These are phyloP conservation scores for Blastobotrys terrestris DNA, from an alignment of 805 yeast species.

Conservation along the genomic window DNA sequence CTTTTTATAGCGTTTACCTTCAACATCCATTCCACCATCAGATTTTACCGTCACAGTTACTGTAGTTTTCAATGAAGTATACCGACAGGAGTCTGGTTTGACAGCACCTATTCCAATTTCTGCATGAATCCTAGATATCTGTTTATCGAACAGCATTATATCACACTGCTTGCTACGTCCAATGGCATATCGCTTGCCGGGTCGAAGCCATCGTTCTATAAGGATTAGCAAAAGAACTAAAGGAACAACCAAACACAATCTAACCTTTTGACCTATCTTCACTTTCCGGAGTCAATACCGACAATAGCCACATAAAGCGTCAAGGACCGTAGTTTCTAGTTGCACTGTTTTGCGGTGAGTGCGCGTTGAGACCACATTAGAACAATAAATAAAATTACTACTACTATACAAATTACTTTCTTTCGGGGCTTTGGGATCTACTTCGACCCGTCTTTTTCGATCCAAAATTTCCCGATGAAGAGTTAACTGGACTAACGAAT, in stretches of 20 bases:
- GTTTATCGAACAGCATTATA: background rate
- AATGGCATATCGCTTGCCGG: background rate
- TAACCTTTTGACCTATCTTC: background rate
- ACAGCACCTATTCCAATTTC: background rate
- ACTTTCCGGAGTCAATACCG: background rate
- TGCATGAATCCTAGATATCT: background rate
- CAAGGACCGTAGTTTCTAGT: background rate
- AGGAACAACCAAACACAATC: background rate
- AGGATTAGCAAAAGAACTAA: background rate
- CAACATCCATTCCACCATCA: background rate
- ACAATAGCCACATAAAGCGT: background rate
- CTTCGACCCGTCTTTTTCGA: background rate
- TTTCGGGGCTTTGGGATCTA: conserved; percentile 5
- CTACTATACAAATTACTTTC: background rate
- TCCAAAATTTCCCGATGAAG: background rate
- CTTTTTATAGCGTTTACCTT: background rate
- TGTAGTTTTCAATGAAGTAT: background rate
- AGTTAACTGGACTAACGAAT: conserved; percentile 29
- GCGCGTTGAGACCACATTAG: background rate
- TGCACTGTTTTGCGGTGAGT: background rate
- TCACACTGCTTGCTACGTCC: background rate
- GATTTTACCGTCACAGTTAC: background rate
- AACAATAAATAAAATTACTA: conserved; percentile 5
- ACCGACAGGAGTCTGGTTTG: background rate
- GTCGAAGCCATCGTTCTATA: background rate